Percentiles rank a stretch among this genome's conserved stretches.
Conservation (phyloP, 2,329 filamentous ascomycete species). For the Fulvia fulva region DNA sequence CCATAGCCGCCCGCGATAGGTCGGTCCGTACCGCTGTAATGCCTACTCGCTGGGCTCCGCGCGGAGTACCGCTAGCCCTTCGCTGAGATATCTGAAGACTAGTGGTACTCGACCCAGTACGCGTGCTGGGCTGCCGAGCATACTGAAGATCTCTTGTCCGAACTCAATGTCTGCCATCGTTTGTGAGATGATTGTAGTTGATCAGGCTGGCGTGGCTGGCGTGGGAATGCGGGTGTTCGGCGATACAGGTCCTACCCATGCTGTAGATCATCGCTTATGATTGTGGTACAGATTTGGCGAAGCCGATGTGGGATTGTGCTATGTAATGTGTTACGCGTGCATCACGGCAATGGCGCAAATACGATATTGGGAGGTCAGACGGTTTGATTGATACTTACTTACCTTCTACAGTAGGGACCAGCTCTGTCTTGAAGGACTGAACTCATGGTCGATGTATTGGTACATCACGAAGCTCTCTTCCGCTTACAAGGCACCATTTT, state of each 20-base stretch:
- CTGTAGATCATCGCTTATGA: neutral
- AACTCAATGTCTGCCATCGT: neutral
- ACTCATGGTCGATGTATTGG: too few species aligned
- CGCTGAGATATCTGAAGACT: constrained; percentile 5
- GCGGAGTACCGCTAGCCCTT: neutral
- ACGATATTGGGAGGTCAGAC: too few species aligned
- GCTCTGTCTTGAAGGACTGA: too few species aligned
- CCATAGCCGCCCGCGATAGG: constrained; percentile 5
- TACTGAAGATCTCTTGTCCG: constrained; percentile 6
- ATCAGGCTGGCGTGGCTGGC: too few species aligned
- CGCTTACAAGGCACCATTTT: neutral
- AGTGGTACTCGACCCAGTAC: constrained; percentile 10
- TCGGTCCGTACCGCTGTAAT: constrained; percentile 6
- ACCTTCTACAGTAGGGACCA: too few species aligned
- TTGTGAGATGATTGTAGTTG: too few species aligned
- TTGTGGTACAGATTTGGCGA: too few species aligned
- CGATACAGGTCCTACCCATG: neutral
- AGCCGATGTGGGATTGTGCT: too few species aligned
- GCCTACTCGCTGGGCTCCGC: constrained; percentile 5
- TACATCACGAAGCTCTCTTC: neutral
- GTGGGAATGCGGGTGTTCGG: too few species aligned
- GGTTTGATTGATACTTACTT: too few species aligned
- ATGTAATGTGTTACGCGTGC: too few species aligned
- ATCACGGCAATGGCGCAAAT: too few species aligned
- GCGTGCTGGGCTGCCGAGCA: constrained; percentile 9